These are phyloP conservation scores for Ramaria rubella DNA, from an alignment of 768 basidiomycete genomes.

Conservation along the genomic window DNA sequence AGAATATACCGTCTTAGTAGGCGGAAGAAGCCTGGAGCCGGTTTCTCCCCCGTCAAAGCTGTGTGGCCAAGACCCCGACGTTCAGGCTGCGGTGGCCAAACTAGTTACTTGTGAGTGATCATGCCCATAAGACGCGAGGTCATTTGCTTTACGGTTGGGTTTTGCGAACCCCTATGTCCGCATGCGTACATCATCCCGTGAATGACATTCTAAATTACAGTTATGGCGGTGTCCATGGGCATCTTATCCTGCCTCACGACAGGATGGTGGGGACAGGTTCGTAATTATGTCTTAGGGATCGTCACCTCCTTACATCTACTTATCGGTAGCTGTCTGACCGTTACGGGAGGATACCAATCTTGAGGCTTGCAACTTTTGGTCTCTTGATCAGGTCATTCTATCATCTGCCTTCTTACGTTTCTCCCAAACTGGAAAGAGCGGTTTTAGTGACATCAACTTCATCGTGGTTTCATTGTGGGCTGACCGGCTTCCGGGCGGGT, in stretches of 20 bases:
- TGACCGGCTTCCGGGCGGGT: slow-evolving; percentile 65
- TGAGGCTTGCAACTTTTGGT: slow-evolving; percentile 58
- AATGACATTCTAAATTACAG: slow-evolving; percentile 28
- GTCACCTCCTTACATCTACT: neutral
- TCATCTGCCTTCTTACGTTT: neutral
- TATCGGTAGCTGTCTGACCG: slow-evolving; percentile 62
- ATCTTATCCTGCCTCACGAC: slow-evolving; percentile 71
- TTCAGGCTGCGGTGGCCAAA: slow-evolving; percentile 65
- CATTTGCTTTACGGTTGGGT: too few relatives aligned
- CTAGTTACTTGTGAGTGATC: slow-evolving; percentile 49
- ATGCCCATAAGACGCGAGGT: too few relatives aligned
- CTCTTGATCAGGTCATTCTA: slow-evolving; percentile 39
- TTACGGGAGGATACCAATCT: slow-evolving; percentile 57
- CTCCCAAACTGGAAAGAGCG: neutral
- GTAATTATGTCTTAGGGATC: neutral
- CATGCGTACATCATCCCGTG: neutral
- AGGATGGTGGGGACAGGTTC: slow-evolving; percentile 66
- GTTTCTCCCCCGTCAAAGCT: slow-evolving; percentile 16
- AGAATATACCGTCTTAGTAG: slow-evolving; percentile 23
- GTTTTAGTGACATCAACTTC: slow-evolving; percentile 50
- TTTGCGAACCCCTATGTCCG: neutral
- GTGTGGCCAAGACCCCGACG: slow-evolving; percentile 65
- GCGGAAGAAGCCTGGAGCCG: neutral
- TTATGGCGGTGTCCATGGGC: slow-evolving; percentile 59
- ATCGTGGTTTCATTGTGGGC: slow-evolving; percentile 57